Conservation (phyloP, 805 yeast genomes). For the Sugiyamaella boreocaroliniensis region DNA sequence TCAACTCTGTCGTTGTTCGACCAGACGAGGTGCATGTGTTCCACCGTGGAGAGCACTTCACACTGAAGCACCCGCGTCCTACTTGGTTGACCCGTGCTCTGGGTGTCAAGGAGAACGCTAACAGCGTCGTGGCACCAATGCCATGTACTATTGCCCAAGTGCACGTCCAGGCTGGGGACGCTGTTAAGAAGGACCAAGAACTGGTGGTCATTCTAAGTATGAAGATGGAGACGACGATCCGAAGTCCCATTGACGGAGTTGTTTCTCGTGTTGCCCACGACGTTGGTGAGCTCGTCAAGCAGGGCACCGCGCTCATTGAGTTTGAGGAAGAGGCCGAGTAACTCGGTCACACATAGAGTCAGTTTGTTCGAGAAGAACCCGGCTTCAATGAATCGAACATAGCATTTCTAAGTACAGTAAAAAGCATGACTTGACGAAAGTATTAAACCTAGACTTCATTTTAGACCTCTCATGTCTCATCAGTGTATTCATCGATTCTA, state of each 20-base stretch:
- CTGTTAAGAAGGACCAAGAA: slow-evolving; percentile 26
- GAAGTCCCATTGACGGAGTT: slow-evolving; percentile 26
- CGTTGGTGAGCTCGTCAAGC: slow-evolving; percentile 28
- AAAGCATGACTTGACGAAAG: too few species aligned
- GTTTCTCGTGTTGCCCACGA: slow-evolving; percentile 24
- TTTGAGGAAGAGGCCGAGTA: slow-evolving; percentile 20
- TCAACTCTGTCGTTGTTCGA: slow-evolving; percentile 21
- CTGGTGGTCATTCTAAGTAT: slow-evolving; percentile 26
- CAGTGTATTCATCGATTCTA: not conserved
- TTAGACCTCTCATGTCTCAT: too few species aligned
- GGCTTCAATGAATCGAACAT: not conserved
- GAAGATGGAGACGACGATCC: slow-evolving; percentile 32
- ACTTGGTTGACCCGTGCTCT: slow-evolving; percentile 26
- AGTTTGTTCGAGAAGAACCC: not conserved
- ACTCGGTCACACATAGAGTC: not conserved
- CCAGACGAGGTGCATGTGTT: slow-evolving; percentile 23
- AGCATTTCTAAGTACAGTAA: not conserved
- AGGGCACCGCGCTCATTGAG: slow-evolving; percentile 27
- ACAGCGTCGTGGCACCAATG: slow-evolving; percentile 29
- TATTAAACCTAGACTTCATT: too few species aligned
- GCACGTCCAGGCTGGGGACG: slow-evolving; percentile 22
- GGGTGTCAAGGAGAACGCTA: slow-evolving; percentile 18
- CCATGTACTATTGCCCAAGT: slow-evolving; percentile 28
- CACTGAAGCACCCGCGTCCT: slow-evolving; percentile 22
- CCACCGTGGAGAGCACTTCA: slow-evolving; percentile 25